These are phyloP conservation scores for Nitzschia sp. DNA, from an alignment of 108 stramenopile genomes.

Conservation along the genomic window DNA sequence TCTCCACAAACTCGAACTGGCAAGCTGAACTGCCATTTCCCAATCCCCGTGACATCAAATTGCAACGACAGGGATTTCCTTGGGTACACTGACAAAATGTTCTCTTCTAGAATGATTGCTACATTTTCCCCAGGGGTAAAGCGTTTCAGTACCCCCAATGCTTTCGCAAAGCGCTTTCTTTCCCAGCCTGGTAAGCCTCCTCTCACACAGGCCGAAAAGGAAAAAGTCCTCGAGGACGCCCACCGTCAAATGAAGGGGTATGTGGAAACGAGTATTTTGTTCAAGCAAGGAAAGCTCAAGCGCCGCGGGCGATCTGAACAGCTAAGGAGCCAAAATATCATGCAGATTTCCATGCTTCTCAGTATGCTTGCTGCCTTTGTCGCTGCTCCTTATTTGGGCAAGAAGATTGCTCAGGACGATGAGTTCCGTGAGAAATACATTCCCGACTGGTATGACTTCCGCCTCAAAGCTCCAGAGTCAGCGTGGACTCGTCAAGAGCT, in stretches of 20 bases:
- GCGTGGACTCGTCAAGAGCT: slow-evolving; percentile 77
- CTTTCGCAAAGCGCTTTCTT: slow-evolving; percentile 5
- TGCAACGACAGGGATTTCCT: neutral
- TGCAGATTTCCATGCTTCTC: slow-evolving; percentile 56
- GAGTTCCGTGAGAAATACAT: slow-evolving; percentile 74
- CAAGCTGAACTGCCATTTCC: too few relatives aligned
- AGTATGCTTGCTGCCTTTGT: slow-evolving; percentile 61
- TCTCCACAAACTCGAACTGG: too few relatives aligned
- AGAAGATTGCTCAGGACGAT: slow-evolving; percentile 76
- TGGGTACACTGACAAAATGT: neutral
- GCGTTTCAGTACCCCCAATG: too few relatives aligned
- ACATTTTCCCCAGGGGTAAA: neutral
- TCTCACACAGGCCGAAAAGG: slow-evolving; percentile 32
- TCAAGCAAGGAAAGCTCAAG: slow-evolving; percentile 46
- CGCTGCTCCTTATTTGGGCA: slow-evolving; percentile 68
- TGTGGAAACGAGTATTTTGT: slow-evolving; percentile 53
- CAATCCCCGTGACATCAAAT: too few relatives aligned
- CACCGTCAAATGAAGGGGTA: slow-evolving; percentile 69
- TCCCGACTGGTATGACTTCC: slow-evolving; percentile 81
- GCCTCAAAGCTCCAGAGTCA: slow-evolving; percentile 62
- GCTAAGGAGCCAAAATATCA: slow-evolving; percentile 36
- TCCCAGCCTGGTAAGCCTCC: neutral
- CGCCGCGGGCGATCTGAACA: slow-evolving; percentile 34
- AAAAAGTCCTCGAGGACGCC: slow-evolving; percentile 54
- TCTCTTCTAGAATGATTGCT: neutral